Evolutionary conservation across 805 yeast genomes (phyloP).

Genomic region (Candida coquimbonensis): DNA sequence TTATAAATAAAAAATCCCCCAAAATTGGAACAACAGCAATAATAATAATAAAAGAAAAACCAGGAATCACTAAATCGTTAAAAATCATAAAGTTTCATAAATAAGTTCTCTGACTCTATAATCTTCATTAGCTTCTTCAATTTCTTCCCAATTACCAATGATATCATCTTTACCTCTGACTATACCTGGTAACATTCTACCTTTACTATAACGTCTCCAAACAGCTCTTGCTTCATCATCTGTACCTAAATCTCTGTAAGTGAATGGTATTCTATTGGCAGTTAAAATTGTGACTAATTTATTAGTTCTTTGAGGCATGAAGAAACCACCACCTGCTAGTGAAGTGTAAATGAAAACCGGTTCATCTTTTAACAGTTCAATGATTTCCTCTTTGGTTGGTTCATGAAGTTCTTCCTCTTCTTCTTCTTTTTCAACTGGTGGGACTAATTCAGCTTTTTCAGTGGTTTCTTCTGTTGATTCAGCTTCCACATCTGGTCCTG

Average conservation of each 20-base stretch:
- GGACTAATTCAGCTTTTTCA: not conserved
- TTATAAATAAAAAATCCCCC: not conserved
- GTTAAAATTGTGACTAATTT: constrained; percentile 65
- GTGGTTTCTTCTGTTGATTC: not conserved
- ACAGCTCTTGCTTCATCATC: constrained; percentile 79
- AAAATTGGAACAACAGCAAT: not conserved
- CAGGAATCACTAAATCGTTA: not conserved
- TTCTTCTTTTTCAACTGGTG: not conserved
- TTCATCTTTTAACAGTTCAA: constrained; percentile 27
- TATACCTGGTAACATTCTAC: constrained; percentile 75
- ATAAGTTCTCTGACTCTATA: constrained; percentile 56
- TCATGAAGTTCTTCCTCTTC: constrained; percentile 17
- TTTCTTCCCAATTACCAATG: constrained; percentile 80
- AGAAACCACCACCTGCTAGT: constrained; percentile 77
- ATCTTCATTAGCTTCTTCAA: constrained; percentile 82
- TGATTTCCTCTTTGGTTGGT: constrained; percentile 24
- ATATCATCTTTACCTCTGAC: constrained; percentile 77
- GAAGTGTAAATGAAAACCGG: constrained; percentile 81
- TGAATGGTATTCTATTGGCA: constrained; percentile 64
- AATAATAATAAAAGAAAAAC: not conserved
- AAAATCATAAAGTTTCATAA: constrained; percentile 49
- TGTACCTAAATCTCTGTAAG: constrained; percentile 75
- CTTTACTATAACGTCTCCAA: constrained; percentile 71
- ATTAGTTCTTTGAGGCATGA: constrained; percentile 70
- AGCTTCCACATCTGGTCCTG: not conserved